Conservation (phyloP, 345 rosid species). For the Citrus inodora region DNA sequence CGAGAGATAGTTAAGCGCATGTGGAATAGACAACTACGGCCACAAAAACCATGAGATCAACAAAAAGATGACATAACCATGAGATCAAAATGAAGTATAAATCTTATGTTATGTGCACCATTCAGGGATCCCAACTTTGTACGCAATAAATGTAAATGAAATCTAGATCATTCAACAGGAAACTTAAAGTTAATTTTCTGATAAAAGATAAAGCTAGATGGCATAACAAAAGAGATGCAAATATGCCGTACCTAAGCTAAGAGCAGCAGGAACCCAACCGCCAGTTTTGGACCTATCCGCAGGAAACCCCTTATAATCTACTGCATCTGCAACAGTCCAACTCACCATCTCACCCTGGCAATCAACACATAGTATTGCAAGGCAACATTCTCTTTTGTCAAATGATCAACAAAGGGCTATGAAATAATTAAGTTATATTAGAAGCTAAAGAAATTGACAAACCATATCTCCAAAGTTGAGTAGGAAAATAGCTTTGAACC, state of each 20-base stretch:
- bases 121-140: not conserved
- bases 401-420: not conserved
- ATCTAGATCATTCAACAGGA: slow-evolving; percentile 1
- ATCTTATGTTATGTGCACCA: not conserved
- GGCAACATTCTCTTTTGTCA: not conserved
- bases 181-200: not conserved
- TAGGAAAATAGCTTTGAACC: not conserved
- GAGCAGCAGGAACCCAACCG: slow-evolving; percentile 66
- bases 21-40: not conserved
- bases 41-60: not conserved
- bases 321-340: slow-evolving; percentile 44
- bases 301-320: slow-evolving; percentile 51
- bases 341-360: slow-evolving; percentile 39
- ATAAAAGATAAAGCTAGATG: not conserved
- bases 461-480: slow-evolving; percentile 5
- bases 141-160: not conserved
- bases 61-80: not conserved
- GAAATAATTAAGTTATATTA: not conserved
- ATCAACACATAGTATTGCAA: not conserved
- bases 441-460: not conserved
- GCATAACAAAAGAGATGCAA: not conserved
- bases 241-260: slow-evolving; percentile 48
- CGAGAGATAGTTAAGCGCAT: not conserved
- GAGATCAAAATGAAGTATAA: not conserved
- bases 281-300: slow-evolving; percentile 64